Evolutionary conservation across 768 basidiomycete genomes (phyloP), one percentile per base, ranked within the genome.

Genomic region (Auricularia sp.): DNA sequence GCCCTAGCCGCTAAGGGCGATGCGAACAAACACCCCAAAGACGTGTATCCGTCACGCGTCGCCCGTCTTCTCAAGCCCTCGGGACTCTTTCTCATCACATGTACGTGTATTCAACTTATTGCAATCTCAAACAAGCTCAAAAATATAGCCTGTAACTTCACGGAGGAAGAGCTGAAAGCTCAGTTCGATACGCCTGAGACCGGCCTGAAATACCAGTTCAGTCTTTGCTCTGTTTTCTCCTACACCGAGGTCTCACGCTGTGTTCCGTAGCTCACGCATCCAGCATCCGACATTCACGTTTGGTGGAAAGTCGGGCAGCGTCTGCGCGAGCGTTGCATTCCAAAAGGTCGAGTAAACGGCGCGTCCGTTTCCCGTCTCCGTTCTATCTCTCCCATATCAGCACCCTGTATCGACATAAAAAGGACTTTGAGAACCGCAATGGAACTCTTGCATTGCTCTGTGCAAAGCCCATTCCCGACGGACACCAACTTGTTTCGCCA

Each of bases 81-180:
- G 1, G 90, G 86, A 6, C 74, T 78, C 70, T 90, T 92, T 71
- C 76, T 93, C 39, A 90, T 93, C 54, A 92, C 91, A 42, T 92
- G 91, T 91, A 69, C 69, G 86, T 76, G 4, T 35, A n/a, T 16
- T 6, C 51, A n/a, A 39, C 5, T 23, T 2, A 44, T 43, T 53
- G 36, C 54, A 42, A 16, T 44, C 43, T 35, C 5, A 51, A 35
- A 2, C 35, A 2, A 61, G 29, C 63, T 5, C 29, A 0, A 12
- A 0, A 11, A 16, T 18, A 2, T 66, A 87, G 88, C 91, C 2
- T 93, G 91, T 70, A 93, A 93, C 71, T 93, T 91, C 68, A 93
- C 91, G 0, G 87, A 90, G 68, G 83, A 86, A 0, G 91, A 93
- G 70, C 71, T 93, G 42, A 81, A 78, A 68, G 70, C 75, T 3